Evolutionary conservation across 305 asterid species (phyloP).

Genomic region (Andrographis paniculata): DNA sequence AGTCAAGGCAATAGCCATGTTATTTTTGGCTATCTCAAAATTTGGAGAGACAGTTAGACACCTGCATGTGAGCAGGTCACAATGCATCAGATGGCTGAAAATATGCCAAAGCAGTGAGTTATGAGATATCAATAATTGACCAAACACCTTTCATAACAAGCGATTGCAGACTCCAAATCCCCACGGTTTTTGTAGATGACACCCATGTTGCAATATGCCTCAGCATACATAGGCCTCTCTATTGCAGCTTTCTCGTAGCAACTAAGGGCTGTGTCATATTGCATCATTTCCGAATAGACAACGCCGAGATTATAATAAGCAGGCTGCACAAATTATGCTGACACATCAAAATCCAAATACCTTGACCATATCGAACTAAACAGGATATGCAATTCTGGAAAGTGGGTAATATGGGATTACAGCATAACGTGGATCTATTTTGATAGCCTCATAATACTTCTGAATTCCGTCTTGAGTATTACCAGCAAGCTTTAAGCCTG

Average conservation of each 20-base stretch:
- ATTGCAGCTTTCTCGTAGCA: conserved; percentile 96
- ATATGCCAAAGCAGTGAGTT: conserved; percentile 16
- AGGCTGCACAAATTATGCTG: conserved; percentile 60
- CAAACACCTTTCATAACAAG: conserved; percentile 87
- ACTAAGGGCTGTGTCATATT: conserved; percentile 86
- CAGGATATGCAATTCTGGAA: neutral
- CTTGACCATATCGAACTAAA: conserved; percentile 13
- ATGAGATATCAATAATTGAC: conserved; percentile 9
- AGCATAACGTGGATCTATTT: conserved; percentile 87
- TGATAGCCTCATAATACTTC: conserved; percentile 92
- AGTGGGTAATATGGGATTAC: conserved; percentile 38
- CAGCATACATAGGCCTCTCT: conserved; percentile 99
- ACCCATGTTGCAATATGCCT: conserved; percentile 99
- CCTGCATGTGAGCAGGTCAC: conserved; percentile 38
- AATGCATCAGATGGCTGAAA: conserved; percentile 22
- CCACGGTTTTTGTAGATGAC: conserved; percentile 95
- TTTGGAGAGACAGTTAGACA: conserved; percentile 97
- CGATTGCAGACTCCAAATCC: conserved; percentile 90
- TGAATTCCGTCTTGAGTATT: conserved; percentile 94
- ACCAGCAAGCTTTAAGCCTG: conserved; percentile 97
- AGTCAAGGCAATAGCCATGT: conserved; percentile 99
- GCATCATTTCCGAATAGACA: conserved; percentile 98
- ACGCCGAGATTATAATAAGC: conserved; percentile 99
- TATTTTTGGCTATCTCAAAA: conserved; percentile 97
- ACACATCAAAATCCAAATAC: conserved; percentile 28